A percentile compares a stretch with the other conserved stretches of the same genome.
Conservation (phyloP, 2,329 filamentous ascomycete genomes). For the Ophiostoma ips region DNA sequence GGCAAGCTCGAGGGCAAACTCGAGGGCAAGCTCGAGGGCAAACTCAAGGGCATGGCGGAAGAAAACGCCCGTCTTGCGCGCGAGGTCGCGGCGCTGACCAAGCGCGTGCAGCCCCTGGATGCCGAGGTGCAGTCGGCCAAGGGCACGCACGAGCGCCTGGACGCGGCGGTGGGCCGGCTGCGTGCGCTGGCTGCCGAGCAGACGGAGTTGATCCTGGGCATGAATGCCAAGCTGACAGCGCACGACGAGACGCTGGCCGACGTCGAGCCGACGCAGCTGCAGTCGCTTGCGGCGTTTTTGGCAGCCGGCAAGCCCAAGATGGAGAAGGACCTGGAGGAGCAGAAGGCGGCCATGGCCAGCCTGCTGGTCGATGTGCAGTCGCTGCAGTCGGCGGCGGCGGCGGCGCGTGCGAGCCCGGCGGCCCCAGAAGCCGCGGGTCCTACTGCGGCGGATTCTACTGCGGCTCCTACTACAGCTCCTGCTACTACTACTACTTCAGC, state of each 20-base stretch:
- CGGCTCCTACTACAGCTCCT: no score
- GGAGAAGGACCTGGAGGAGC: neutral
- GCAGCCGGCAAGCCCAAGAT: neutral
- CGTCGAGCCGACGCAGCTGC: neutral
- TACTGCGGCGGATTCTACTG: no score
- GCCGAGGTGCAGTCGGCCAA: neutral
- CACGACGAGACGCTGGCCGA: neutral
- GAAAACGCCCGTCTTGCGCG: neutral
- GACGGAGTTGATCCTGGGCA: neutral
- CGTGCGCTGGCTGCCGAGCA: neutral
- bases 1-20: neutral
- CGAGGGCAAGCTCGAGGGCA: neutral
- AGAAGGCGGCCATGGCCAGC: neutral
- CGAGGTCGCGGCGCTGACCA: neutral
- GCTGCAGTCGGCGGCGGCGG: neutral
- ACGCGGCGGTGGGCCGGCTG: neutral
- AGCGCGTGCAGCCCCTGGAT: neutral
- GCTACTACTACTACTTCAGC: neutral
- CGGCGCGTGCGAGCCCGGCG: neutral
- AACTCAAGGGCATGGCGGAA: neutral
- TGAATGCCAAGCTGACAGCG: neutral
- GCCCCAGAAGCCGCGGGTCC: neutral
- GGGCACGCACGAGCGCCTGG: neutral
- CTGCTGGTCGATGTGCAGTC: neutral
- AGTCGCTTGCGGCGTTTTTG: constrained; percentile 1